Conservation (phyloP, 2,329 filamentous ascomycete species). For the Verticillium tricorpus region DNA sequence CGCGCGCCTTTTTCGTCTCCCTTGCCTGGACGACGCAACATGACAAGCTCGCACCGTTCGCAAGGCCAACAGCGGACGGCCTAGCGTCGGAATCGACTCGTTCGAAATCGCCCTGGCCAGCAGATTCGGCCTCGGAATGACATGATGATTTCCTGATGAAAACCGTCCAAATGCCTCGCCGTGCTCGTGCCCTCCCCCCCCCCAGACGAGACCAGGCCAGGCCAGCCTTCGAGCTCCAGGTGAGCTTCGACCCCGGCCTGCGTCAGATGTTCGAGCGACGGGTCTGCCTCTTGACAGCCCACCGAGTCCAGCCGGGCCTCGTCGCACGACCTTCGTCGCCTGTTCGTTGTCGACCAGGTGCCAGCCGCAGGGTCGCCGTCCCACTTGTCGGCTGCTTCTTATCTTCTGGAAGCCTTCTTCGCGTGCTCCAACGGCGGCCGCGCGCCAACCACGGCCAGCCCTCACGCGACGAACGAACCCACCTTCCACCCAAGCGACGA, state of each 20-base stretch:
- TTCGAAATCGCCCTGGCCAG: neutral
- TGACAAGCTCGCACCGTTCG: neutral
- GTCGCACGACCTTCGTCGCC: neutral
- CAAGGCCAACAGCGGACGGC: neutral
- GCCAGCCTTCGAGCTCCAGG: no score
- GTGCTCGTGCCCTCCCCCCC: neutral
- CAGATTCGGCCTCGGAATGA: neutral
- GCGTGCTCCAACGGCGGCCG: neutral
- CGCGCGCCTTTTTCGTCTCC: neutral
- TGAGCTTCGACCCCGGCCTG: no score
- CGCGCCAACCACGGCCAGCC: neutral
- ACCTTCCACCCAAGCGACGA: neutral
- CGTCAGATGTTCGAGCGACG: no score
- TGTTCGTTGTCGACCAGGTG: neutral
- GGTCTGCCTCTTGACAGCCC: neutral
- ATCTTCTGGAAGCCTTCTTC: conserved; percentile 1
- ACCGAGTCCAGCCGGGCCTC: no score
- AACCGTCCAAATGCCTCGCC: neutral
- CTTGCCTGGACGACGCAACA: neutral
- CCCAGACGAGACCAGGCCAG: neutral
- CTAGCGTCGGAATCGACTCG: neutral
- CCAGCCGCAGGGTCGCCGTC: neutral
- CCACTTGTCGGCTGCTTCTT: neutral
- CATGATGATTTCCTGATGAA: neutral
- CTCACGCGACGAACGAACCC: neutral